Evolutionary conservation across 2,329 filamentous ascomycete genomes (phyloP), one percentile per base, ranked within the genome.

Genomic region (Aspergillus calidoustus): DNA sequence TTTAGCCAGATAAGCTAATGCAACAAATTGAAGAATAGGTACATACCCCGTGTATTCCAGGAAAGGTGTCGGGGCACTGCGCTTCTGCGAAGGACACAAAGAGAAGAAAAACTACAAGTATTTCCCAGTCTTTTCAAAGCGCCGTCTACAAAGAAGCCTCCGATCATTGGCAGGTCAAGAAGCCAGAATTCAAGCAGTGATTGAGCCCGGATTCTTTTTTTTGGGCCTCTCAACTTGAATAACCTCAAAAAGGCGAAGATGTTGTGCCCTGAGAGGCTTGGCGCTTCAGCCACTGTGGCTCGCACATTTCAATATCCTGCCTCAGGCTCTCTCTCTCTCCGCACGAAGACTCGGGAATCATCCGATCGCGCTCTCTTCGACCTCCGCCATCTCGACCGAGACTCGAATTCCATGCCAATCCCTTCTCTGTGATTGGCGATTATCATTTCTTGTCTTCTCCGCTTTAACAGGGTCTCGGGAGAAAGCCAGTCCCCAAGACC

Each of bases 111-210:
- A 54, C 59, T 66, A 56, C 60, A 64, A 62, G 61, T 64, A 54
- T 51, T 64, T 28, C 61, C 49, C 28, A 68, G 52, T 46, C 49
- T 23, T 44, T 57, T 72, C 50, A 60, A 57, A 23, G 50, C 53
- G 50, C 60, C 63, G 50, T 49, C 46, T 60, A 64, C 48, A 49
- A 54, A 43, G 44, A 52, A 49, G 22, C 55, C 25, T 7, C 54
- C 60, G 41, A 51, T 65, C 71, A 73, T 73, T 50, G 66, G 66
- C 61, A 22, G 60, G 25, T 51, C 6, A 43, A 41, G 17, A 31
- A 34, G 13, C 23, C 41, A 17, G 49, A 30, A 25, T 49, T 25
- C 53, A 43, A 46, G 48, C 38, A 34, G 49, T 46, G 41, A n/a
- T 51, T 50, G 43, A 49, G 44, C 44, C 44, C 22, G 22, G 15